These are phyloP conservation scores for Phytophthora foliorum DNA, from an alignment of 352 stramenopile genomes.

Conservation along the genomic window DNA sequence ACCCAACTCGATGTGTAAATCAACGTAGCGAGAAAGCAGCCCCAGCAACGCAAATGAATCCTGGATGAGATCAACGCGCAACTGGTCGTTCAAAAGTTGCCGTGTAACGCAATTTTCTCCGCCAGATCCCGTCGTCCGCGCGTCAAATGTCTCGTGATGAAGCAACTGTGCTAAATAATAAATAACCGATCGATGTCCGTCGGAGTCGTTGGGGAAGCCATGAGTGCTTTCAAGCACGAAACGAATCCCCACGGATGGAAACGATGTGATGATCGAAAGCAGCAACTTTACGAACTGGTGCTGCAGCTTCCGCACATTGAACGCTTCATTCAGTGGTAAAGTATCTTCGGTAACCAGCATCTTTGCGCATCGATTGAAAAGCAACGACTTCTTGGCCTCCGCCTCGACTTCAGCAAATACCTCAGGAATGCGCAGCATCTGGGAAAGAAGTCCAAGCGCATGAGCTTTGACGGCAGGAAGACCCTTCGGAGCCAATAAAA, in stretches of 20 bases:
- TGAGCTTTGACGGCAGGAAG: slow-evolving; percentile 41
- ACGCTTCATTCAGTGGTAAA: slow-evolving; percentile 21
- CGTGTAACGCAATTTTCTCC: slow-evolving; percentile 27
- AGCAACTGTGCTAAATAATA: slow-evolving; percentile 74
- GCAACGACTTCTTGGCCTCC: slow-evolving; percentile 59
- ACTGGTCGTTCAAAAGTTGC: slow-evolving; percentile 36
- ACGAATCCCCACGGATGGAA: slow-evolving; percentile 67
- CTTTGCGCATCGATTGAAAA: slow-evolving; percentile 81
- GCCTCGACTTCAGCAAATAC: slow-evolving; percentile 52
- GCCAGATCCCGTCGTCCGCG: slow-evolving; percentile 46
- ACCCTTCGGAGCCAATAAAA: slow-evolving; percentile 58
- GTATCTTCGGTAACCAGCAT: slow-evolving; percentile 48
- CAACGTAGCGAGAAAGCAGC: slow-evolving; percentile 74
- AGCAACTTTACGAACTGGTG: slow-evolving; percentile 70
- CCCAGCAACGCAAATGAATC: slow-evolving; percentile 69
- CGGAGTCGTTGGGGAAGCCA: slow-evolving; percentile 51
- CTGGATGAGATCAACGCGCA: slow-evolving; percentile 53
- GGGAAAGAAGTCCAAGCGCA: slow-evolving; percentile 49
- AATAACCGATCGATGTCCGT: slow-evolving; percentile 66
- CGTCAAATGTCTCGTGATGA: slow-evolving; percentile 67
- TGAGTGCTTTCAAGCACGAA: slow-evolving; percentile 82
- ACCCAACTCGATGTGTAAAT: slow-evolving; percentile 63
- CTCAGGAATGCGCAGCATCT: slow-evolving; percentile 54
- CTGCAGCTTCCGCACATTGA: slow-evolving; percentile 51
- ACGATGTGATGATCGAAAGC: slow-evolving; percentile 59